Evolutionary conservation across 305 asterid genomes (phyloP), one percentile per base, ranked within the genome.

Genomic region (Fraxinus latifolia): DNA sequence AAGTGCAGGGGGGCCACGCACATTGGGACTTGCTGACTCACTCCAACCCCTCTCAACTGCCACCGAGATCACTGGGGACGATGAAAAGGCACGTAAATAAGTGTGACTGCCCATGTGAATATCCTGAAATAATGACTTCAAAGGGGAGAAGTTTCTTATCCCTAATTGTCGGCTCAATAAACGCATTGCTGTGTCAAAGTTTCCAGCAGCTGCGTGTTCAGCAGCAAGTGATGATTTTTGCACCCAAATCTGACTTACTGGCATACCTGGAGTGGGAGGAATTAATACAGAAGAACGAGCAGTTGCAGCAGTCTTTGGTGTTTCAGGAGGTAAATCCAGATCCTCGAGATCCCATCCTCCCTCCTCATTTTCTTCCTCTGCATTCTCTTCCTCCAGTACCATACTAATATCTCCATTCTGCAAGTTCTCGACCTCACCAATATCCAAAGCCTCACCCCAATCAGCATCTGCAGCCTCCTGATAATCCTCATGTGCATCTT

Each of bases 321-420:
- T 44, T 44, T 44, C 55, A 44, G 17, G 55, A 44, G 93, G 93
- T 50, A 91, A 87, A 74, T 88, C 93, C 55, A 91, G 79, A 82
- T 90, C 95, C 84, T 90, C 93, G 11, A 91, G 91, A 82, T 89
- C 95, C 93, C 93, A 91, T 71, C 95, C 93, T 21, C 89, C 92
- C 70, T 89, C 89, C 80, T 83, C 90, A 55, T 85, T 84, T 70
- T 84, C 92, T 37, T 83, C 91, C 3, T 73, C 60, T 33, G 76
- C 83, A 37, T 83, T 91, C 19, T 78, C 91, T 5, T 85, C 93
- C 60, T 86, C 92, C 81, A 87, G 76, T 32, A 81, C 87, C 84
- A 82, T 67, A 68, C 85, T 83, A 34, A 88, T 82, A 60, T 88
- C 95, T 1, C 91, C 91, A 68, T 91, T 89, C 81, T 85, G 91